Percentiles rank a stretch among this genome's conserved stretches.
phyloP scores from a whole-genome alignment of 169 alveolate species.

The Plasmodium gonderi region DNA sequence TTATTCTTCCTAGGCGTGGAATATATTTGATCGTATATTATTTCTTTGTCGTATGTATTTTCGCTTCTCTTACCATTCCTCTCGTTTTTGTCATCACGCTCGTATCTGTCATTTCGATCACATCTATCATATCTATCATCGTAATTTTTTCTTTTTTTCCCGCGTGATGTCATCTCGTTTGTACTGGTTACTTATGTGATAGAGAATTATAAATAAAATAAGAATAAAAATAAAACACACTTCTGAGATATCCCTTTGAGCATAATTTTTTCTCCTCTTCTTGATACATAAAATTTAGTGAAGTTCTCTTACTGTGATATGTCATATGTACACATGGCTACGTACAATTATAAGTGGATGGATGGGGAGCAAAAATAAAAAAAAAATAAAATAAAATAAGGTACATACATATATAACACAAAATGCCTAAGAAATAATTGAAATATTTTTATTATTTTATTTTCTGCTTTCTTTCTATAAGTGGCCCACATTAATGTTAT shows the following conservation, averaged over 20 bases:
- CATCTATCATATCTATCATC: background rate
- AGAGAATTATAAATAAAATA: background rate
- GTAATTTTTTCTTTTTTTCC: background rate
- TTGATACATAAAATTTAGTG: background rate
- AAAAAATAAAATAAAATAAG: background rate
- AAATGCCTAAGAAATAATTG: background rate
- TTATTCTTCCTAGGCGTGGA: slow-evolving; percentile 58
- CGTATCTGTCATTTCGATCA: background rate
- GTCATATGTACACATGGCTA: background rate
- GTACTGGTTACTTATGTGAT: background rate
- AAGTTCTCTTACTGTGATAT: background rate
- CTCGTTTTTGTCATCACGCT: background rate
- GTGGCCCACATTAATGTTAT: background rate
- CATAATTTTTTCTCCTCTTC: slow-evolving; percentile 7
- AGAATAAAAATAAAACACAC: background rate
- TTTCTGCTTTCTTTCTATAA: background rate
- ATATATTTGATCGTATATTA: slow-evolving; percentile 62
- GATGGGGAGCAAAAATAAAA: background rate
- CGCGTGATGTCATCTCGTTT: background rate
- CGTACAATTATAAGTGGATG: background rate
- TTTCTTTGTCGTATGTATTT: slow-evolving; percentile 26
- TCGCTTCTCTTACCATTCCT: background rate
- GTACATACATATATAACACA: background rate
- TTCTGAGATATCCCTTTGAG: background rate
- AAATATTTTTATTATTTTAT: background rate